Conservation (phyloP, 2,329 filamentous ascomycete species). For the Eutypa lata region DNA sequence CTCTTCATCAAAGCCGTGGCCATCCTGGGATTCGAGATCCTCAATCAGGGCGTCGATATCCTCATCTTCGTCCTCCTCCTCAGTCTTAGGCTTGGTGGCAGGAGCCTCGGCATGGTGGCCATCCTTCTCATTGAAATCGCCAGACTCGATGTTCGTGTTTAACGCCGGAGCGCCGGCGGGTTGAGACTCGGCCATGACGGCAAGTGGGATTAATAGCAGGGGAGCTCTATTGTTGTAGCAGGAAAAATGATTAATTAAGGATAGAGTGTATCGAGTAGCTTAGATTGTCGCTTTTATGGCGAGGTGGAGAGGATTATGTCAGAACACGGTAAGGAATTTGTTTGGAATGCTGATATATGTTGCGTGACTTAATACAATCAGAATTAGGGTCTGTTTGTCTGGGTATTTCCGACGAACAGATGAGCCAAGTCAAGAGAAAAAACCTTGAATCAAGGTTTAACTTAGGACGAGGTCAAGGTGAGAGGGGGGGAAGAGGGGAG, state of each 20-base stretch:
- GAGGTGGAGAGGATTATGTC: conserved; percentile 11
- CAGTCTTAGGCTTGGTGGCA: conserved; percentile 38
- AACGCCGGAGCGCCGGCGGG: conserved; percentile 53
- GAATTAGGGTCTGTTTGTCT: not conserved
- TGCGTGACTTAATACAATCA: conserved; percentile 8
- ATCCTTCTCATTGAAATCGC: conserved; percentile 63
- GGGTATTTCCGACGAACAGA: conserved; percentile 8
- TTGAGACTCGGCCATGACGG: conserved; percentile 55
- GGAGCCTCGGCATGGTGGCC: conserved; percentile 32
- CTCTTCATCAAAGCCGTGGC: conserved; percentile 61
- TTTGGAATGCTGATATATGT: conserved; percentile 24
- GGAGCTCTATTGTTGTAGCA: conserved; percentile 14
- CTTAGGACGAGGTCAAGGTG: conserved; percentile 11
- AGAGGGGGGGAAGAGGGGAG: conserved; percentile 21
- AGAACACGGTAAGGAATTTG: conserved; percentile 10
- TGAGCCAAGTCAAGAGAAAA: conserved; percentile 14
- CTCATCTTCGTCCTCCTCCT: conserved; percentile 70
- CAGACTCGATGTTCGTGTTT: conserved; percentile 62
- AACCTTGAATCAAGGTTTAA: conserved; percentile 10
- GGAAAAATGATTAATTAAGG: conserved; percentile 10
- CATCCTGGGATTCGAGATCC: conserved; percentile 80
- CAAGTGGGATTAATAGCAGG: conserved; percentile 16
- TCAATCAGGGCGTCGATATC: conserved; percentile 85
- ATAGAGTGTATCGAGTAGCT: conserved; percentile 4
- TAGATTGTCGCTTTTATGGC: conserved; percentile 8